Percentiles rank a stretch among this genome's conserved stretches.
These are phyloP conservation scores for Huntiella moniliformis DNA, from an alignment of 2,329 filamentous ascomycete species.

Conservation along the genomic window DNA sequence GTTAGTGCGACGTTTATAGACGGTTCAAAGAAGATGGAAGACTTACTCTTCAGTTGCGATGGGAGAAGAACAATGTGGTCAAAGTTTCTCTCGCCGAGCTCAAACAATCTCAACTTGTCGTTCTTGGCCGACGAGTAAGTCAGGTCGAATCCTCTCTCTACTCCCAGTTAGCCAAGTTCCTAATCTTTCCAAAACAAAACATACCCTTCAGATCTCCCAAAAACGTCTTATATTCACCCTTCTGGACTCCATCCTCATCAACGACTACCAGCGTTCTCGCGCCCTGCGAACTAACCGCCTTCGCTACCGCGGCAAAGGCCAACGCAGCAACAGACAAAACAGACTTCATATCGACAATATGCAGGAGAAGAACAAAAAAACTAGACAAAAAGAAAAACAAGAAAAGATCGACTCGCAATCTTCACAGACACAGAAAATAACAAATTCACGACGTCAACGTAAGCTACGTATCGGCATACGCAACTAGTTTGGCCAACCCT, in stretches of 20 bases:
- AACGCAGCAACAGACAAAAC: constrained; percentile 51
- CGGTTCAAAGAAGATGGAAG: not conserved
- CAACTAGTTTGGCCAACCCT: not conserved
- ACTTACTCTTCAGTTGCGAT: constrained; percentile 67
- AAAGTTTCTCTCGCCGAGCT: constrained; percentile 70
- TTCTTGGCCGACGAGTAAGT: constrained; percentile 70
- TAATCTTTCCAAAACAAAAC: constrained; percentile 14
- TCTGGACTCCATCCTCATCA: constrained; percentile 56
- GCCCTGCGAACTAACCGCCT: constrained; percentile 63
- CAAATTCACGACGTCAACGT: constrained; percentile 1
- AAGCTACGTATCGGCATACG: not conserved
- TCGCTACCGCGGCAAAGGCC: constrained; percentile 44
- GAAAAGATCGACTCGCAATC: not conserved
- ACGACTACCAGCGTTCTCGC: constrained; percentile 68
- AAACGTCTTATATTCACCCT: constrained; percentile 68
- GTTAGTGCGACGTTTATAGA: not conserved
- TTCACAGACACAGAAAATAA: not conserved
- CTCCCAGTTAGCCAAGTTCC: constrained; percentile 1
- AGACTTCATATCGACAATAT: constrained; percentile 45
- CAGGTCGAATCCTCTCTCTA: constrained; percentile 69
- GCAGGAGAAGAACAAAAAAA: constrained; percentile 13
- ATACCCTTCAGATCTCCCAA: constrained; percentile 52
- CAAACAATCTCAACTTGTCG: constrained; percentile 58
- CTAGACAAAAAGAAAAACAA: not conserved
- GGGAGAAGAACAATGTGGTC: constrained; percentile 85